These are phyloP conservation scores for Pseudocercospora musae DNA, from an alignment of 2,329 filamentous ascomycete genomes.

Conservation along the genomic window DNA sequence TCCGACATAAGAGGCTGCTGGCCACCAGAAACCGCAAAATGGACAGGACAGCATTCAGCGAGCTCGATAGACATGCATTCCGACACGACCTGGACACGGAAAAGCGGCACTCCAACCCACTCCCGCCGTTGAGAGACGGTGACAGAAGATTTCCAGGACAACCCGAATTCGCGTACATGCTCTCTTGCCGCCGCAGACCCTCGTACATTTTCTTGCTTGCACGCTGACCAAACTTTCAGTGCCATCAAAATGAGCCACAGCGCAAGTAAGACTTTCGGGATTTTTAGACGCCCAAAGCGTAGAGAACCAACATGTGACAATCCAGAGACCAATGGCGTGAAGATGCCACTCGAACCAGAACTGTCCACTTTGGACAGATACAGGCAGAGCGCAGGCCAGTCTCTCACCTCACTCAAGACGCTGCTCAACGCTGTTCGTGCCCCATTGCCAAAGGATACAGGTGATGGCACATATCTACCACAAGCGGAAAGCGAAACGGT, in stretches of 20 bases:
- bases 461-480: conserved; percentile 43
- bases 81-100: background rate
- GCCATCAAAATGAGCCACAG: conserved; percentile 2
- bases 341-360: conserved; percentile 17
- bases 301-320: background rate
- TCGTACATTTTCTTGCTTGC: background rate
- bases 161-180: background rate
- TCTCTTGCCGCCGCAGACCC: background rate
- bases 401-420: conserved; percentile 28
- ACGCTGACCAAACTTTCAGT: conserved; percentile 2
- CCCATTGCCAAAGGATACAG: conserved; percentile 40
- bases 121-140: conserved; percentile 5
- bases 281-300: background rate
- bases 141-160: background rate
- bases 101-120: background rate
- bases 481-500: conserved; percentile 26
- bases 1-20: background rate
- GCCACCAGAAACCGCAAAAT: background rate
- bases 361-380: conserved; percentile 27
- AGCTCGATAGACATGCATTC: background rate
- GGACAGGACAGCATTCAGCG: background rate
- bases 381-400: conserved; percentile 22
- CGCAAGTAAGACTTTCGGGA: conserved; percentile 3
- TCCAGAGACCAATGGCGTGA: conserved; percentile 12
- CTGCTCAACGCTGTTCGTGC: conserved; percentile 34